phyloP scores from a whole-genome alignment of 345 rosid genomes.

The Populus pruinosa region DNA sequence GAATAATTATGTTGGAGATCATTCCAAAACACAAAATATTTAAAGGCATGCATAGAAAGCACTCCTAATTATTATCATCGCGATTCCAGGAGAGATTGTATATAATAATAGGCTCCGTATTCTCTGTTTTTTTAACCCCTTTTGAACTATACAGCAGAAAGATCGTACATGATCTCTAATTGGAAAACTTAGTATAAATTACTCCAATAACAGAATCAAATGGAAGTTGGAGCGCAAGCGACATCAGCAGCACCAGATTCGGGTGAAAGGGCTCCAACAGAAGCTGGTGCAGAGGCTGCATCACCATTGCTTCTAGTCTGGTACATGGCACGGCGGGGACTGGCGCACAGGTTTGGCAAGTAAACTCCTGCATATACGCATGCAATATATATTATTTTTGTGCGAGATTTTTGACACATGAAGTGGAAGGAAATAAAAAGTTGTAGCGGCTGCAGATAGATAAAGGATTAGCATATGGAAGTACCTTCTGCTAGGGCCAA shows the following conservation, averaged over 20 bases:
- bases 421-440: background rate
- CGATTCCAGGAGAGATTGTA: no score
- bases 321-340: constrained; percentile 13
- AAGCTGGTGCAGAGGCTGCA: background rate
- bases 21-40: no score
- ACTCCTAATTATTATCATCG: no score
- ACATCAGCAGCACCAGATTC: background rate
- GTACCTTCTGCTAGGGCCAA: constrained; percentile 38
- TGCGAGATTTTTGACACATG: background rate
- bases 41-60: background rate
- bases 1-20: background rate
- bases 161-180: background rate
- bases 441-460: background rate
- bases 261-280: background rate
- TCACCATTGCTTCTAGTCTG: background rate
- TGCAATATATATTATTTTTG: background rate
- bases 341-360: constrained; percentile 11
- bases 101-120: no score
- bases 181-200: background rate
- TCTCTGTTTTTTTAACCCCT: background rate
- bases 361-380: background rate
- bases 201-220: background rate
- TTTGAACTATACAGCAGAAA: no score
- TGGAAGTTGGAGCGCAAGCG: constrained; percentile 3
- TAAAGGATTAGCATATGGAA: background rate